A percentile compares a stretch with the other conserved stretches of the same genome.
Evolutionary conservation across 2,329 filamentous ascomycete genomes (phyloP).

Genomic region (Aspergillus unguis): DNA sequence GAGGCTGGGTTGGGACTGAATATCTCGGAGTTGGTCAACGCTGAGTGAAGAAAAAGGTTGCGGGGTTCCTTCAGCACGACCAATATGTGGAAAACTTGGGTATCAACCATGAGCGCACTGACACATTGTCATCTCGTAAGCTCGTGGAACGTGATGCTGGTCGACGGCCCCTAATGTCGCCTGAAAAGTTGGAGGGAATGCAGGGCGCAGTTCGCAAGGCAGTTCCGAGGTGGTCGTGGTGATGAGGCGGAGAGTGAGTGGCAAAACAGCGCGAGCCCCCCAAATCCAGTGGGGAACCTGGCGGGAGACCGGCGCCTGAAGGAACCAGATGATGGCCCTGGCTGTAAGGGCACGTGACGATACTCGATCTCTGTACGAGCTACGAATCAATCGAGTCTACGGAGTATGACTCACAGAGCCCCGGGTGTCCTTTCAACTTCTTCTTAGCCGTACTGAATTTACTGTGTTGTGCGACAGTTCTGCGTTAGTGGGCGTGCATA

Average conservation of each 20-base stretch:
- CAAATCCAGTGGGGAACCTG: constrained; percentile 2
- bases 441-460: too few species aligned
- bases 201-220: constrained; percentile 9
- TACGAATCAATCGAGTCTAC: too few species aligned
- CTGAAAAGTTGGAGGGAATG: constrained; percentile 9
- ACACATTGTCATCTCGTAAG: constrained; percentile 5
- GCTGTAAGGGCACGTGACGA: neutral
- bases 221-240: constrained; percentile 7
- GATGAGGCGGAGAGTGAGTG: constrained; percentile 17
- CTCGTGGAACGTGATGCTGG: neutral
- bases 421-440: too few species aligned
- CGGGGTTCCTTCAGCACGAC: constrained; percentile 7
- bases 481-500: constrained; percentile 1
- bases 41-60: constrained; percentile 9
- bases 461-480: too few species aligned
- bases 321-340: neutral
- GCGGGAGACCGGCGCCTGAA: constrained; percentile 5
- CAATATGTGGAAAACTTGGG: constrained; percentile 10
- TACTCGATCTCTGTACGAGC: neutral
- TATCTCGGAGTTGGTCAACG: constrained; percentile 5
- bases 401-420: too few species aligned
- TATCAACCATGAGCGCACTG: constrained; percentile 11
- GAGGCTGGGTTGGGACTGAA: constrained; percentile 18
- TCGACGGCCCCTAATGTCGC: neutral
- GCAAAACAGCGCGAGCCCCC: constrained; percentile 13